These are phyloP conservation scores for Paramecium tetraurelia DNA, from an alignment of 73 alveolate genomes.

Conservation along the genomic window DNA sequence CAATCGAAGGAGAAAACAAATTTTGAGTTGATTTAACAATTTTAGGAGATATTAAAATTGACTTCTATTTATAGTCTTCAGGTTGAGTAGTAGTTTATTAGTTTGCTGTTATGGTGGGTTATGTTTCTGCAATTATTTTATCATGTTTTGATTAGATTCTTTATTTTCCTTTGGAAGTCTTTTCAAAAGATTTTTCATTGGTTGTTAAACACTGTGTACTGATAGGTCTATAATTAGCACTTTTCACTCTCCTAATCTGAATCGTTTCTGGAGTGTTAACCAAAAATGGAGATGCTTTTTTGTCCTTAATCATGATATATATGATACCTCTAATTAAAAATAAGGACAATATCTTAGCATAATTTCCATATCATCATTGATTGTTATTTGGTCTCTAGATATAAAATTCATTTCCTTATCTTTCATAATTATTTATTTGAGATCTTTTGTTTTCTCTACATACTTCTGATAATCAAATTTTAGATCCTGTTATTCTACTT, in stretches of 20 bases:
- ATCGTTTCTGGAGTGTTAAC: conserved; percentile 23
- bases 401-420: conserved; percentile 31
- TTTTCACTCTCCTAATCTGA: background rate
- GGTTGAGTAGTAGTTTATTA: background rate
- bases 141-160: background rate
- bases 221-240: conserved; percentile 1
- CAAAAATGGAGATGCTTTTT: conserved; percentile 29
- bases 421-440: background rate
- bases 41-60: background rate
- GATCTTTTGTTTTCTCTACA: background rate
- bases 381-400: conserved; percentile 17
- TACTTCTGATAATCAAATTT: background rate
- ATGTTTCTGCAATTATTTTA: background rate
- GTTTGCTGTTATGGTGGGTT: background rate
- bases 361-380: conserved; percentile 48
- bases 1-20: background rate
- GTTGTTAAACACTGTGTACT: background rate
- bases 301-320: background rate
- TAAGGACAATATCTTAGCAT: background rate
- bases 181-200: background rate
- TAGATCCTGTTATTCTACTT: background rate
- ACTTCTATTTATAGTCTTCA: background rate
- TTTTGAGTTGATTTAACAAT: background rate
- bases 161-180: background rate
- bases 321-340: background rate